phyloP scores from a whole-genome alignment of 768 basidiomycete species.

The Tulasnella sp. region DNA sequence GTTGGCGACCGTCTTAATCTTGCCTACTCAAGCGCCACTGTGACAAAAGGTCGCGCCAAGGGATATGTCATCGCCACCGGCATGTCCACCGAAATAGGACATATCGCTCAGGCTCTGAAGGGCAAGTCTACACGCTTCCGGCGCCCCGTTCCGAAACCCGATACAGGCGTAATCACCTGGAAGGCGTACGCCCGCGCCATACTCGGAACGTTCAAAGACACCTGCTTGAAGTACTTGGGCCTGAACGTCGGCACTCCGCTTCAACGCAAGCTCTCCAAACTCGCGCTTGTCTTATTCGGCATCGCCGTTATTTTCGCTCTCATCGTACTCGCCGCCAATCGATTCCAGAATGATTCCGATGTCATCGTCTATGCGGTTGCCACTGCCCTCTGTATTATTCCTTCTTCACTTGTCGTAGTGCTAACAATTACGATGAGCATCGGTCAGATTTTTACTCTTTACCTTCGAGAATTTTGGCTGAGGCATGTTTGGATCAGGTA shows the following conservation, averaged over 20 bases:
- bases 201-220: slow-evolving; percentile 27
- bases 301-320: slow-evolving; percentile 22
- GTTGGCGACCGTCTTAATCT: slow-evolving; percentile 22
- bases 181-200: slow-evolving; percentile 33
- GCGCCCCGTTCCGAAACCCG: slow-evolving; percentile 22
- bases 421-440: slow-evolving; percentile 37
- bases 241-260: slow-evolving; percentile 21
- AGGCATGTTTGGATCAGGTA: slow-evolving; percentile 20
- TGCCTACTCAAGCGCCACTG: slow-evolving; percentile 31
- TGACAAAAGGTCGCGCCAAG: slow-evolving; percentile 33
- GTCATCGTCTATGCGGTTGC: slow-evolving; percentile 23
- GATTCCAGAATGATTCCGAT: slow-evolving; percentile 18
- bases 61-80: slow-evolving; percentile 30
- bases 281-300: slow-evolving; percentile 21
- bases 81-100: slow-evolving; percentile 26
- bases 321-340: slow-evolving; percentile 21
- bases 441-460: neutral
- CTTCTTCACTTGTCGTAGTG: slow-evolving; percentile 27
- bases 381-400: slow-evolving; percentile 21
- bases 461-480: neutral
- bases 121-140: slow-evolving; percentile 22
- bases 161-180: slow-evolving; percentile 11
- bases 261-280: slow-evolving; percentile 20
- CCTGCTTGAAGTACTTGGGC: slow-evolving; percentile 34
- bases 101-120: slow-evolving; percentile 28